Evolutionary conservation across 257 asterid genomes (phyloP), one percentile per base, ranked within the genome.

Genomic region (Capsicum rhomboideum): DNA sequence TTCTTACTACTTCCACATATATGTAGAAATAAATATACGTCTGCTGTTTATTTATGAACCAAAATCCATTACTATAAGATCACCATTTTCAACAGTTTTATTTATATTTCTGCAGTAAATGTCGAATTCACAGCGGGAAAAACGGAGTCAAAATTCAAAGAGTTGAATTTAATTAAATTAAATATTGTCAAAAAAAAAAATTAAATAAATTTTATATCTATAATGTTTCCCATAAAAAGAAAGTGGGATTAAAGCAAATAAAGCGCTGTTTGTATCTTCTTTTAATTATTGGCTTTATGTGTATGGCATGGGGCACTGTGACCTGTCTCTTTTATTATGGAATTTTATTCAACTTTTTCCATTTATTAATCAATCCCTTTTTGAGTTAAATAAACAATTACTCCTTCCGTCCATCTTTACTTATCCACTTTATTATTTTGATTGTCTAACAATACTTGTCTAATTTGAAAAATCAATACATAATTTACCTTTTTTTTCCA

Each of bases 321-420:
- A 90, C 86, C 85, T 91, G 71, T 89, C 91, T 88, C 90, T 88
- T 89, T 85, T 84, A 79, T 86, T 90, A 90, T 89, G 89, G 26
- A 87, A 82, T 85, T 85, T 79, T 78, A 81, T 88, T 90, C 88
- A 87, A 85, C 84, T 49, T 85, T 71, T 84, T 14, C 84, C 63
- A 71, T 68, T 82, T 52, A 44, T 23, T 78, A 54, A 46, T 80
- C 8, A 20, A 18, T 34, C 20, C 20, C 21, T 71, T 53, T 17
- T 28, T 11, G 6, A 6, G 26, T 6, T 26, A 64, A 28, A 28
- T 13, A 64, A 63, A 63, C 10, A 63, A 63, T 28, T 26, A n/a
- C n/a, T n/a, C n/a, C n/a, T n/a, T n/a, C n/a, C n/a, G n/a, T n/a
- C n/a, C n/a, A n/a, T n/a, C n/a, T n/a, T n/a, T n/a, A n/a, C n/a